Base-by-base conservation (phyloP, 2,329 filamentous ascomycete species). In the Esteya vermicola region DNA sequence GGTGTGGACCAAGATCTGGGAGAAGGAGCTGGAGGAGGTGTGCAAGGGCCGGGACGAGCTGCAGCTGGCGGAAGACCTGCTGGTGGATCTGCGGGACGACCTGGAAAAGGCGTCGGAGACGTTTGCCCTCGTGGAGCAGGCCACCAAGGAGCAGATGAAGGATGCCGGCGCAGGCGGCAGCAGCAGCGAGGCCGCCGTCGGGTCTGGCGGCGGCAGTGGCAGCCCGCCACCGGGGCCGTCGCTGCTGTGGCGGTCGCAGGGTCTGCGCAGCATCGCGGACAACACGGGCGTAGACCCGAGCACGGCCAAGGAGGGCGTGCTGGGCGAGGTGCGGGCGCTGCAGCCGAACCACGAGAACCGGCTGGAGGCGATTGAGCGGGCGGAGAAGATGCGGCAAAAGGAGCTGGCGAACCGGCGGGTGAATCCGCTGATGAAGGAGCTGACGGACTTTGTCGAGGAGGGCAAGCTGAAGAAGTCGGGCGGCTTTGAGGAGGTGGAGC, bases 1-100 rank as follows among this genome's bases (percentile, higher is more conserved):
- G 0, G 69, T 95, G 43, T 98, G 91, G 89, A 95, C 86, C 40
- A 95, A 95, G 73, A 93, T 96, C 48, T 98, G 91, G 91, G 89
- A 96, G 71, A 88, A 93, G 61, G 88, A 96, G 58, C 68, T 98
- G 34, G 85, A 96, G 58, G 80, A 89, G 39, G 89, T 98, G 3
- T 96, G 91, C 62, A 86, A 93, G 56, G 91, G 95, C 54, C 78
- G 88, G 49, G 89, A 96, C 54, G 79, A 95, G 59, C 74, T 98
- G 50, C 91, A 86, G 37, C 82, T 96, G 68, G 89, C 94, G 67
- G 91, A 98, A 63, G 91, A 96, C 51, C 73, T 98, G 46, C 81
- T 89, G 48, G 77, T 88, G 33, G 91, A 98, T 63, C 63, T 98
- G 47, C 78, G 91, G 53, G 88, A 95, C 54, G 91, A 98, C 62